These are phyloP conservation scores for Solanum chmielewskii DNA, from an alignment of 257 asterid species.

Conservation along the genomic window DNA sequence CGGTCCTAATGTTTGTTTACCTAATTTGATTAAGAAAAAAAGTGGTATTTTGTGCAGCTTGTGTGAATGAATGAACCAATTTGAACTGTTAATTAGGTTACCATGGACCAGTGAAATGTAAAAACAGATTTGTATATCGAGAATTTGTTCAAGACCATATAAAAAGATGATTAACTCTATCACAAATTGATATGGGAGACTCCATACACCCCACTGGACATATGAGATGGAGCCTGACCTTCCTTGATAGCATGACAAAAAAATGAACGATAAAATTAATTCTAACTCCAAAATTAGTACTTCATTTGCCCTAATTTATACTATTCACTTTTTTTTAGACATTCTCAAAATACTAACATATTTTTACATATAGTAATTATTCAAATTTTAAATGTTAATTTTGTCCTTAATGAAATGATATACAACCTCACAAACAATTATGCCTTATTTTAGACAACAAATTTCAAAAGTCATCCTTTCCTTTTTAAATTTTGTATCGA, in stretches of 20 bases:
- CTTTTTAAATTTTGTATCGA: rapidly evolving
- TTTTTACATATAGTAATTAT: background rate
- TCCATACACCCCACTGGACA: background rate
- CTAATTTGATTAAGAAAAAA: background rate
- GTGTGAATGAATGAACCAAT: background rate
- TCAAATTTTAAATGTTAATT: no score
- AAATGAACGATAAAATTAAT: no score
- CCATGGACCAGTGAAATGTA: background rate
- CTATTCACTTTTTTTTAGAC: no score
- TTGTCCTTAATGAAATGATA: background rate
- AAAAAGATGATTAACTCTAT: background rate
- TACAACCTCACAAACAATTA: no score
- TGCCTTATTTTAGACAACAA: background rate
- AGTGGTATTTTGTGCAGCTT: background rate
- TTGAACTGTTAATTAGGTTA: background rate
- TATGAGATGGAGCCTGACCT: background rate
- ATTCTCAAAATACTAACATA: no score
- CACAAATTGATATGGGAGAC: background rate
- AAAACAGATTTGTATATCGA: background rate
- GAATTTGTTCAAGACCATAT: background rate
- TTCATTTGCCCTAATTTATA: no score
- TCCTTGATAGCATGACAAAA: background rate
- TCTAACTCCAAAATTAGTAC: background rate
- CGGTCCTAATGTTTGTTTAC: background rate
- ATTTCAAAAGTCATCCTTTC: rapidly evolving